Percentiles rank a stretch among this genome's conserved stretches.
Conservation (phyloP, 495 filamentous ascomycete genomes). For the Hypoxylon crocopeplum region DNA sequence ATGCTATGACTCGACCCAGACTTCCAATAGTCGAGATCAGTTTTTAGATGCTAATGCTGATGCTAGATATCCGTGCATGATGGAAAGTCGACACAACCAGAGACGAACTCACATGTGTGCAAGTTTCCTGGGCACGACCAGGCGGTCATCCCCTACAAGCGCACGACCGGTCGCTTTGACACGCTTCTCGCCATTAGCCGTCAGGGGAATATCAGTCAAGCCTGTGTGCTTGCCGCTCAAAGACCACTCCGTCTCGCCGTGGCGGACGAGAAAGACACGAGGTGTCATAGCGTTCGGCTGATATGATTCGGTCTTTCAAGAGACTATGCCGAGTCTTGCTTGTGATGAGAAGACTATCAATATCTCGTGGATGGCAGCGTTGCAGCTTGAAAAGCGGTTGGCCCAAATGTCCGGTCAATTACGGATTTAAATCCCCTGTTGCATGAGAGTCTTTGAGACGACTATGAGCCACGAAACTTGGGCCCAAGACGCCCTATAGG, state of each 20-base stretch:
- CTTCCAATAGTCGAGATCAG: background rate
- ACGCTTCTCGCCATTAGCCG: constrained; percentile 83
- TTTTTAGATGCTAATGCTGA: background rate
- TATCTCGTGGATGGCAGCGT: background rate
- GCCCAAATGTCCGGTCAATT: background rate
- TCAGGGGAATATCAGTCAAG: constrained; percentile 83
- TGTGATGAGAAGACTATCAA: background rate
- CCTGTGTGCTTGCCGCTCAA: constrained; percentile 92
- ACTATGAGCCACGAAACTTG: no score
- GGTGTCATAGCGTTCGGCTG: constrained; percentile 58
- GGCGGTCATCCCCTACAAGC: constrained; percentile 80
- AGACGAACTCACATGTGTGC: constrained; percentile 66
- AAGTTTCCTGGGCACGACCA: constrained; percentile 85
- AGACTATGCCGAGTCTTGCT: background rate
- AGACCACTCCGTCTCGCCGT: constrained; percentile 97
- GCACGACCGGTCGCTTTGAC: constrained; percentile 82
- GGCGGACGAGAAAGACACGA: constrained; percentile 89
- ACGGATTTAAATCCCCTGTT: background rate
- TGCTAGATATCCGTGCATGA: background rate
- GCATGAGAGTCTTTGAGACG: background rate
- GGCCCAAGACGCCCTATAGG: no score
- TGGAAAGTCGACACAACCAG: background rate
- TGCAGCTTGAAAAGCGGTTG: background rate
- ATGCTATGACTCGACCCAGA: background rate
- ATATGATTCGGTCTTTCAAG: background rate